Conservation (phyloP, 208 protist genomes). For the Trypanosoma brucei region DNA sequence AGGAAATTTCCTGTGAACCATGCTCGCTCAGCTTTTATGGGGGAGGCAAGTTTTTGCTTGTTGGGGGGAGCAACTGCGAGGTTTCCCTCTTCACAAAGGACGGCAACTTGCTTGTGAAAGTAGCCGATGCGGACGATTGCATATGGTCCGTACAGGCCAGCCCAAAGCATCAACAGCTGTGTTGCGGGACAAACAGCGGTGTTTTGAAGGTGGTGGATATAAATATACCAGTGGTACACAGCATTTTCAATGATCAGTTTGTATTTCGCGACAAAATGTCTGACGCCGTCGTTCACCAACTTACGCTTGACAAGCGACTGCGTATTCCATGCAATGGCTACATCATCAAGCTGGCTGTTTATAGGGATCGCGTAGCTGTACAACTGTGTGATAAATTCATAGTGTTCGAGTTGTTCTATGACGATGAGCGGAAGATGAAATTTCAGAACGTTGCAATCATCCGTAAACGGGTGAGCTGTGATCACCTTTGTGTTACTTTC, state of each 20-base stretch:
- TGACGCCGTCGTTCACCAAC: slow-evolving; percentile 93
- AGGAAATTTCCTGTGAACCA: slow-evolving; percentile 91
- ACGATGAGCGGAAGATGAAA: slow-evolving; percentile 84
- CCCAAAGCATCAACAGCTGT: slow-evolving; percentile 77
- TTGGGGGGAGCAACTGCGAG: slow-evolving; percentile 91
- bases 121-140: slow-evolving; percentile 79
- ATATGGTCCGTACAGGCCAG: slow-evolving; percentile 77
- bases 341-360: slow-evolving; percentile 93
- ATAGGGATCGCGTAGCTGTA: slow-evolving; percentile 91
- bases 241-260: slow-evolving; percentile 94
- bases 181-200: slow-evolving; percentile 89
- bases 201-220: slow-evolving; percentile 86
- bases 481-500: slow-evolving; percentile 88
- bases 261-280: slow-evolving; percentile 95
- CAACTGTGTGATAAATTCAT: slow-evolving; percentile 91
- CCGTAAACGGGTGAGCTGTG: slow-evolving; percentile 88
- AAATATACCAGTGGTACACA: slow-evolving; percentile 86
- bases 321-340: slow-evolving; percentile 93
- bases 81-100: slow-evolving; percentile 88
- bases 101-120: slow-evolving; percentile 75
- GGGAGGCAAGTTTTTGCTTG: slow-evolving; percentile 91
- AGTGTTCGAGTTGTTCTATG: slow-evolving; percentile 92
- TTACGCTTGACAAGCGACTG: slow-evolving; percentile 81
- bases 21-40: slow-evolving; percentile 89
- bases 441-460: slow-evolving; percentile 91